phyloP scores from a whole-genome alignment of 306 rosid species.

The Dicorynia guianensis region DNA sequence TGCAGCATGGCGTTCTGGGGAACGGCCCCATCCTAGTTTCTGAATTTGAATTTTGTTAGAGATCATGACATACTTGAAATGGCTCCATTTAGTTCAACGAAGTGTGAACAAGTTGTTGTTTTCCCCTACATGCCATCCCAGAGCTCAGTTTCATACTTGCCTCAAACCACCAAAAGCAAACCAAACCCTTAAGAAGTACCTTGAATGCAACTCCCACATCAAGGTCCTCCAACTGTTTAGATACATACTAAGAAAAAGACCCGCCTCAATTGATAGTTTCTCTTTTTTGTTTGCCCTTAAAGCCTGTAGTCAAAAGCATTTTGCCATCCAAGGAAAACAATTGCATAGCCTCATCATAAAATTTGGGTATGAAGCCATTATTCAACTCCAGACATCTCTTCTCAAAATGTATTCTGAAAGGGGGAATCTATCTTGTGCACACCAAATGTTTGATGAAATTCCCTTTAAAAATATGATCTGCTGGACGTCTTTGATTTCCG shows the following conservation, averaged over 20 bases:
- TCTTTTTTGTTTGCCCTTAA: conserved; percentile 57
- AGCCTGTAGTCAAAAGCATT: conserved; percentile 50
- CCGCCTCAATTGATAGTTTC: conserved; percentile 53
- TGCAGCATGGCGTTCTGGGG: neutral
- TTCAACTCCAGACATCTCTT: conserved; percentile 53
- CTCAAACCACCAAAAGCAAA: conserved; percentile 53
- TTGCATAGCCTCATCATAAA: conserved; percentile 55
- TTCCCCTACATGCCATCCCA: conserved; percentile 11
- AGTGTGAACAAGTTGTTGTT: neutral
- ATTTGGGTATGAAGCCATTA: conserved; percentile 49
- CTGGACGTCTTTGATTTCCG: conserved; percentile 69
- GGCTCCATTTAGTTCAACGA: conserved; percentile 21
- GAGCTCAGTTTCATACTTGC: conserved; percentile 24
- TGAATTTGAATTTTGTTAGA: too few species aligned
- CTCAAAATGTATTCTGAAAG: conserved; percentile 44
- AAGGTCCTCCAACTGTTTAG: conserved; percentile 40
- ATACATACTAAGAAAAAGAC: conserved; percentile 41
- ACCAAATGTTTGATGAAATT: conserved; percentile 57
- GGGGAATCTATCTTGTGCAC: conserved; percentile 41
- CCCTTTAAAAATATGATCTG: conserved; percentile 46
- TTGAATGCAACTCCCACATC: conserved; percentile 31
- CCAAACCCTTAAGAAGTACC: conserved; percentile 37
- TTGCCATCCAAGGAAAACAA: conserved; percentile 49
- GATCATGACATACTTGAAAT: conserved; percentile 27
- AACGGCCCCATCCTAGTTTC: neutral